Base-by-base conservation (phyloP, 78 protist genomes). In the Cavenderia fasciculata region DNA sequence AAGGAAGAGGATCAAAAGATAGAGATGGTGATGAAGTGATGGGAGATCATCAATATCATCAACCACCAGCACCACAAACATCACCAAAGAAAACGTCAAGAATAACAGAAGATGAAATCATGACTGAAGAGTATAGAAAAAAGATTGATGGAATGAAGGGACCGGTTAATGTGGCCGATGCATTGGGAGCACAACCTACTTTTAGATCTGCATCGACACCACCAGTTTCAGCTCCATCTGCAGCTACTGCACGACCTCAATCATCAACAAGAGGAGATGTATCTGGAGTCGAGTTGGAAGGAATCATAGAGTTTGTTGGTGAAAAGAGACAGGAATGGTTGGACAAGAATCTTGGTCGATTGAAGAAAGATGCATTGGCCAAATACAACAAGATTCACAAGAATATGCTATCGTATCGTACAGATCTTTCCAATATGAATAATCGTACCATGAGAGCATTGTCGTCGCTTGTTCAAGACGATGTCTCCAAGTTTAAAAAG, bases 1-100 rank as follows among this genome's bases (percentile, higher is more conserved):
- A 79, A 79, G 40, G 76, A 66, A 52, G 76, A 79, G 44, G 51
- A 44, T 31, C 88, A 79, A 29, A 63, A 61, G 40, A 49, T 49
- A 49, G 54, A 18, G 54, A 12, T 18, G 54, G 27, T 12, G 54
- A 49, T 49, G 54, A 18, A 14, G 14, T 49, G 12, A 14, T 49
- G 54, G 14, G 12, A 12, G 14, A 18, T 49, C 27, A 49, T 49
- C 27, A 49, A 12, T 18, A 18, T 12, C 27, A 49, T 12, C 14
- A 8, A 56, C 27, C 62, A 5, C 5, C 62, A 33, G 36, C 70
- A 7, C 40, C 6, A 62, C 70, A 5, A 62, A 27, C 70, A 19
- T 62, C 70, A 62, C 31, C 6, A 21, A 62, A 4, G 70, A 62
- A 10, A 18, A 62, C 5, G 31, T 25, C 70, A 62, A 62, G 52